phyloP scores from a whole-genome alignment of 2,329 filamentous ascomycete species.

The Rhexocercosporidium sp. region DNA sequence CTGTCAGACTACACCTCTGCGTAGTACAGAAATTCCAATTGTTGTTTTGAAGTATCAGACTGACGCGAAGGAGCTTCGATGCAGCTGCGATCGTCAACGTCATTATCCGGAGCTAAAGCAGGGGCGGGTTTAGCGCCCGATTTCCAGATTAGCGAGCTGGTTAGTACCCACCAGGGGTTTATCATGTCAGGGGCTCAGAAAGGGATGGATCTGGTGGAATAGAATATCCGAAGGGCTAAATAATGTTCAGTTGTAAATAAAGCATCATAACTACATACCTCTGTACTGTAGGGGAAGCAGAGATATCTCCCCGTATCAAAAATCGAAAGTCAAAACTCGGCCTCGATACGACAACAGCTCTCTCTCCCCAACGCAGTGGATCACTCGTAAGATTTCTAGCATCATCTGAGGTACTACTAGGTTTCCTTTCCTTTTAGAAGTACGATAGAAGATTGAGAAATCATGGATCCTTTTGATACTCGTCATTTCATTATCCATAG shows the following conservation, averaged over 20 bases:
- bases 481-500: background rate
- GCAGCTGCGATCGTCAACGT: background rate
- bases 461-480: background rate
- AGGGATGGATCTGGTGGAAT: background rate
- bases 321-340: too few relatives aligned
- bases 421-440: too few relatives aligned
- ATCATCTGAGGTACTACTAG: too few relatives aligned
- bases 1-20: background rate
- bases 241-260: too few relatives aligned
- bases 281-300: too few relatives aligned
- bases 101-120: conserved; percentile 1
- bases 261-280: too few relatives aligned
- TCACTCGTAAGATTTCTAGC: too few relatives aligned
- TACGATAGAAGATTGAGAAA: too few relatives aligned
- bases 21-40: background rate
- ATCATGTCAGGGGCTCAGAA: background rate
- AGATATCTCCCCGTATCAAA: too few relatives aligned
- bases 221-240: background rate
- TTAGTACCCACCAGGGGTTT: background rate
- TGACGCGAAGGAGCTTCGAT: background rate
- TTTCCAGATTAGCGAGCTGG: conserved; percentile 4
- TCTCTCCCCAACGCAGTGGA: too few relatives aligned
- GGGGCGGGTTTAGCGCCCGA: conserved; percentile 1
- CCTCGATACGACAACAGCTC: too few relatives aligned
- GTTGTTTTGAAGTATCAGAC: background rate